Percentiles rank a stretch among this genome's conserved stretches.
phyloP scores from a whole-genome alignment of 2,329 filamentous ascomycete genomes.

The Diaporthe aspalathi region DNA sequence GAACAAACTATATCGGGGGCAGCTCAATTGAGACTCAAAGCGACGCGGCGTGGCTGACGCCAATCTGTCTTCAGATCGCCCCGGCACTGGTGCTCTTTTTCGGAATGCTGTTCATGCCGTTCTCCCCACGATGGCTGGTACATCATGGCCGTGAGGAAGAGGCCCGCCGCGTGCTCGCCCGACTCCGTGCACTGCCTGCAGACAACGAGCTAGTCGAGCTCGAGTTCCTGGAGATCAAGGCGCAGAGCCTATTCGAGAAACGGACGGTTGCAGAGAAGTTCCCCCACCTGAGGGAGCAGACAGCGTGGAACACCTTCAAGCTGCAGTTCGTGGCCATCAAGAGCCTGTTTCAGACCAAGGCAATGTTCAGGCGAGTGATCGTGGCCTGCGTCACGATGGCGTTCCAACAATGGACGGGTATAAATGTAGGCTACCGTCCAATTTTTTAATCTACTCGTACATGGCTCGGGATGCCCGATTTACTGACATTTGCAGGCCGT shows the following conservation, averaged over 20 bases:
- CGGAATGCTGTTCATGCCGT: slow-evolving; percentile 85
- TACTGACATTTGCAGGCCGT: slow-evolving; percentile 4
- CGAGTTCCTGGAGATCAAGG: slow-evolving; percentile 87
- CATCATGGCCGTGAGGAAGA: slow-evolving; percentile 77
- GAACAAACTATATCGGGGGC: slow-evolving; percentile 75
- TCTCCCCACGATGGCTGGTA: slow-evolving; percentile 80
- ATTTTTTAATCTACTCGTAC: slow-evolving; percentile 39
- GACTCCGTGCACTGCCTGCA: slow-evolving; percentile 69
- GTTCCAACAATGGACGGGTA: slow-evolving; percentile 58
- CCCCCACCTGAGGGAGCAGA: slow-evolving; percentile 71
- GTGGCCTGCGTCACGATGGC: slow-evolving; percentile 74
- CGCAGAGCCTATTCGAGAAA: slow-evolving; percentile 82
- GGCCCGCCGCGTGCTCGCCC: slow-evolving; percentile 71
- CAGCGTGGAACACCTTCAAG: slow-evolving; percentile 72
- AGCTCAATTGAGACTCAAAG: slow-evolving; percentile 61
- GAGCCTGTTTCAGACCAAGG: slow-evolving; percentile 71
- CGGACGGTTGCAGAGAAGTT: slow-evolving; percentile 74
- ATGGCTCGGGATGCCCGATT: neutral
- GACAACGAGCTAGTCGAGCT: slow-evolving; percentile 77
- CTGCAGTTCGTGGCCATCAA: slow-evolving; percentile 76
- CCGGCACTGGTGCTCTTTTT: slow-evolving; percentile 74
- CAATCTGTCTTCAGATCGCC: slow-evolving; percentile 76
- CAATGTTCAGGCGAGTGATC: slow-evolving; percentile 75
- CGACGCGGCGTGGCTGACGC: slow-evolving; percentile 79
- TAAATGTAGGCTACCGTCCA: slow-evolving; percentile 49